Conservation (phyloP, 164 flowering plant genomes). For the Umbellularia californica region DNA sequence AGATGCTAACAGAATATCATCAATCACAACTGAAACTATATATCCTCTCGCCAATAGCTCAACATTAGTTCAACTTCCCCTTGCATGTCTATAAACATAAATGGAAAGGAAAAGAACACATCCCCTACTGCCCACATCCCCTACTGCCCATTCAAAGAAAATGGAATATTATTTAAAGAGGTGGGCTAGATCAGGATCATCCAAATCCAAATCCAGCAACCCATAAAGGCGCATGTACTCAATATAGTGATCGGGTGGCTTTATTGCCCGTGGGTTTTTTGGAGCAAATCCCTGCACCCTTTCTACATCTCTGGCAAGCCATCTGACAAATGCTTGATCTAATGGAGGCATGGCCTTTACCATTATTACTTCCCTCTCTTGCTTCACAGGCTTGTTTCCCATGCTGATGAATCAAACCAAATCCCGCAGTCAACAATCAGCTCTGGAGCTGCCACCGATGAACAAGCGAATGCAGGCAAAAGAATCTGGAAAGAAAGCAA, state of each 20-base stretch:
- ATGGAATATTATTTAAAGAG: slow-evolving; percentile 42
- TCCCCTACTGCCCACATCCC: neutral
- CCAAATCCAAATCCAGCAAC: slow-evolving; percentile 66
- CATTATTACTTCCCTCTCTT: slow-evolving; percentile 37
- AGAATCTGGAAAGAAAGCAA: neutral
- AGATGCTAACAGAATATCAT: too few species aligned
- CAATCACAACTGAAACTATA: too few species aligned
- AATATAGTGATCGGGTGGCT: slow-evolving; percentile 74
- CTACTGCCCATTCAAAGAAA: neutral
- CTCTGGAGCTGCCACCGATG: neutral
- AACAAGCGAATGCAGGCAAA: neutral
- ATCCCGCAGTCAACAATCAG: neutral
- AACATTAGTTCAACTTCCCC: too few species aligned
- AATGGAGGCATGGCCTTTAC: slow-evolving; percentile 65
- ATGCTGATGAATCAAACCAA: slow-evolving; percentile 18
- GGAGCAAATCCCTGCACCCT: slow-evolving; percentile 63
- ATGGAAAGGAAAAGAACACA: too few species aligned
- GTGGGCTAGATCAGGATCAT: slow-evolving; percentile 84
- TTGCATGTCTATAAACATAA: too few species aligned
- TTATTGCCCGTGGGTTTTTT: slow-evolving; percentile 45
- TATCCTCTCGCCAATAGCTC: too few species aligned
- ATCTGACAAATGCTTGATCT: slow-evolving; percentile 53
- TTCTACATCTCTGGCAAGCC: slow-evolving; percentile 81
- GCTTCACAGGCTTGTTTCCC: slow-evolving; percentile 69
- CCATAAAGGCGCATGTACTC: slow-evolving; percentile 76